These are phyloP conservation scores for Diatrype stigma DNA, from an alignment of 2,329 filamentous ascomycete genomes.

Conservation along the genomic window DNA sequence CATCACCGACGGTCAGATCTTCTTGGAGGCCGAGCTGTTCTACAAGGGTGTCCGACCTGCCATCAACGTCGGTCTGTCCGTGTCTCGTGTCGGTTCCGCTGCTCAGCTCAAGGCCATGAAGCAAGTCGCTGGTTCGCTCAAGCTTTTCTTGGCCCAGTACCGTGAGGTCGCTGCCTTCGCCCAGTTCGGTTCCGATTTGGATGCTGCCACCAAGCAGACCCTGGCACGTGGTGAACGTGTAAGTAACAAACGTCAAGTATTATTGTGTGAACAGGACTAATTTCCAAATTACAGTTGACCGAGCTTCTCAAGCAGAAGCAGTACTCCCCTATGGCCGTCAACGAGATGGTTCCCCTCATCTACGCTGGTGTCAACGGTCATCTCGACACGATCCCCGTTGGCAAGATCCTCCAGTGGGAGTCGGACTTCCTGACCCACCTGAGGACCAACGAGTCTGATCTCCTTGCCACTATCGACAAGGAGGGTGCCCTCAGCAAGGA, in stretches of 20 bases:
- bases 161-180: constrained; percentile 99
- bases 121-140: constrained; percentile 98
- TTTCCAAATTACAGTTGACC: constrained; percentile 56
- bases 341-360: constrained; percentile 99
- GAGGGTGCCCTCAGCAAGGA: constrained; percentile 97
- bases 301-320: constrained; percentile 99
- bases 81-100: constrained; percentile 98
- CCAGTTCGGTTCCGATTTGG: constrained; percentile 99
- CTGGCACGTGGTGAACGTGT: constrained; percentile 97
- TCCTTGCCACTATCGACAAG: constrained; percentile 85
- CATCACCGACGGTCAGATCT: constrained; percentile 99
- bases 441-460: constrained; percentile 81
- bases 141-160: constrained; percentile 99
- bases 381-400: constrained; percentile 83
- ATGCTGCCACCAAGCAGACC: constrained; percentile 98
- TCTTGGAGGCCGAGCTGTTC: constrained; percentile 98
- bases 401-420: constrained; percentile 93
- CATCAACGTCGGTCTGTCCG: constrained; percentile 99
- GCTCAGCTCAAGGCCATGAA: constrained; percentile 99
- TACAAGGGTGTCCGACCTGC: constrained; percentile 99
- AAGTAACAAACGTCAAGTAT: constrained; percentile 37
- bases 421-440: constrained; percentile 89
- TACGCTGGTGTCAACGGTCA: constrained; percentile 98
- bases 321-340: constrained; percentile 96
- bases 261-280: constrained; percentile 11